Conservation (phyloP, 202 grass and related monocot genomes). For the Zizania palustris region DNA sequence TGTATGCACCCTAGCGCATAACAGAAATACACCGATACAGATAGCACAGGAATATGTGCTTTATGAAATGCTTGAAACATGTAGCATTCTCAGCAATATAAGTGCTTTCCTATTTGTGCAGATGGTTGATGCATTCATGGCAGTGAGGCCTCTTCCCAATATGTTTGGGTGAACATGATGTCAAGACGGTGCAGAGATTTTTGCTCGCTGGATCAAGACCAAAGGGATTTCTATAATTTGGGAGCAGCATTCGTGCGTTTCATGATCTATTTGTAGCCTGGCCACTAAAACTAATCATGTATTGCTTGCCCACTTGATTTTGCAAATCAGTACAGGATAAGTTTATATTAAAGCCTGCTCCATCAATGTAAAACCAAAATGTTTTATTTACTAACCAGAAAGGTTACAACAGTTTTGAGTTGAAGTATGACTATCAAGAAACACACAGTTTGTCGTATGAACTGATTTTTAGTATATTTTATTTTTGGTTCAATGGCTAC, state of each 20-base stretch:
- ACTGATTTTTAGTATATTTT: not conserved
- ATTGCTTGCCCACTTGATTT: conserved; percentile 25
- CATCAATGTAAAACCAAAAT: not conserved
- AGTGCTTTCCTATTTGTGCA: conserved; percentile 31
- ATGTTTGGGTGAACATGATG: conserved; percentile 59
- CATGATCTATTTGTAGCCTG: not conserved
- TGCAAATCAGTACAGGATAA: conserved; percentile 21
- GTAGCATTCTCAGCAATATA: not conserved
- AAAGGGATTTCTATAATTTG: no score
- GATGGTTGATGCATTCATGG: conserved; percentile 86
- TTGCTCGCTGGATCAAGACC: not conserved
- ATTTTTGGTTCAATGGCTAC: no score
- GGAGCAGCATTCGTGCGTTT: not conserved
- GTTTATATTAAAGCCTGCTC: conserved; percentile 16
- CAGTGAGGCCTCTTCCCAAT: conserved; percentile 66
- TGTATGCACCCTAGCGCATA: not conserved
- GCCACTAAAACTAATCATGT: no score
- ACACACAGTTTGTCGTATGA: not conserved
- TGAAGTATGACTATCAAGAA: not conserved
- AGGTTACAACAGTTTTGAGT: not conserved
- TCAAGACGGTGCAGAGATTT: not conserved
- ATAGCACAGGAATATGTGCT: not conserved
- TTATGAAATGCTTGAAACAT: not conserved
- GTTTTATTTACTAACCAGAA: not conserved
- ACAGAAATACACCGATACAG: not conserved